phyloP scores from a whole-genome alignment of 2,329 filamentous ascomycete genomes.

The Pestalotiopsis fici region DNA sequence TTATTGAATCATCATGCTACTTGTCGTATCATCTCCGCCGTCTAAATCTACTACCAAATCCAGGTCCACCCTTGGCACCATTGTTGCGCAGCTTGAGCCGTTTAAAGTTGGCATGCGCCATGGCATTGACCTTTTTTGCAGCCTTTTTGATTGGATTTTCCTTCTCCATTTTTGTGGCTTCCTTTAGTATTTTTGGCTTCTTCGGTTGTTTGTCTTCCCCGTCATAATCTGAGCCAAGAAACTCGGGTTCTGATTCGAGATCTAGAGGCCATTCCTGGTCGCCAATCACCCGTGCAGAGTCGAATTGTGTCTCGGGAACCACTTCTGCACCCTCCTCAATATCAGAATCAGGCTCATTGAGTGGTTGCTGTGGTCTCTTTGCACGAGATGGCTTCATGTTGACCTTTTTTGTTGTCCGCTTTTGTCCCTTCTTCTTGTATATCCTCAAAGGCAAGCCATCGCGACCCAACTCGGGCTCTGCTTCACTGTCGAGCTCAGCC shows the following conservation, averaged over 20 bases:
- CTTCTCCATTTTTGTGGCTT: constrained; percentile 28
- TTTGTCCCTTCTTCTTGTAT: constrained; percentile 84
- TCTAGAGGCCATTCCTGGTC: constrained; percentile 30
- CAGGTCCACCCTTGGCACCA: constrained; percentile 63
- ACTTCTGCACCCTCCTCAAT: constrained; percentile 36
- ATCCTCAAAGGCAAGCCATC: constrained; percentile 60
- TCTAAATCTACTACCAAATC: constrained; percentile 59
- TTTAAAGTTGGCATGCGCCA: constrained; percentile 68
- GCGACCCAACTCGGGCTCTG: constrained; percentile 50
- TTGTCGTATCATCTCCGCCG: constrained; percentile 38
- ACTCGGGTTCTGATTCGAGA: constrained; percentile 40
- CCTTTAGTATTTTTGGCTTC: constrained; percentile 19
- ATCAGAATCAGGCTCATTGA: constrained; percentile 31
- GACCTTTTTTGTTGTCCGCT: constrained; percentile 70
- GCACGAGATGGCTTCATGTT: constrained; percentile 61
- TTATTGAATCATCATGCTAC: background rate
- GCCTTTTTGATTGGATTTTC: constrained; percentile 51
- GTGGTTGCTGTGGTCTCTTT: constrained; percentile 44
- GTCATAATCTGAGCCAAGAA: constrained; percentile 33
- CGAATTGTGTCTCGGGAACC: constrained; percentile 40
- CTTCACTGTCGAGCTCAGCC: constrained; percentile 55
- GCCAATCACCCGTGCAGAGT: constrained; percentile 23
- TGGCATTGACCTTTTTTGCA: constrained; percentile 62
- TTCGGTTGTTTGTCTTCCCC: constrained; percentile 31
- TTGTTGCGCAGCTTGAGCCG: constrained; percentile 63